Evolutionary conservation across 1,139 yeast species (phyloP).

Genomic region (Geotrichum bryndzae): DNA sequence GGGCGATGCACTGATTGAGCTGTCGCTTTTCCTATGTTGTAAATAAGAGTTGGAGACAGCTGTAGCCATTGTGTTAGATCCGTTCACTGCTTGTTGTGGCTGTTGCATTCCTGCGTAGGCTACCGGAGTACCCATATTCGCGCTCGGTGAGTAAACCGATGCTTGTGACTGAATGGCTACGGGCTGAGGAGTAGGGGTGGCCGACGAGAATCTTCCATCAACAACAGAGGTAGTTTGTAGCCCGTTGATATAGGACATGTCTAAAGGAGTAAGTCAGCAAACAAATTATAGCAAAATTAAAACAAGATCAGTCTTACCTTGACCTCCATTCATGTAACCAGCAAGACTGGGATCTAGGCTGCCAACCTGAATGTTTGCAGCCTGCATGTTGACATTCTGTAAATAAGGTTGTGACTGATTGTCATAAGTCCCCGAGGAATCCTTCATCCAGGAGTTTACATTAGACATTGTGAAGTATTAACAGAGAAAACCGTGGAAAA

Average conservation of each 20-base stretch:
- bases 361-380: background rate
- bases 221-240: conserved; percentile 1
- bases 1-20: background rate
- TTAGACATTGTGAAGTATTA: conserved; percentile 1
- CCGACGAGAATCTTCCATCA: conserved; percentile 2
- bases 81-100: background rate
- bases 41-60: background rate
- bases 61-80: background rate
- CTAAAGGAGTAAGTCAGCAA: background rate
- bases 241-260: conserved; percentile 2
- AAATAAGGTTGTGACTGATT: conserved; percentile 2
- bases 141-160: conserved; percentile 1
- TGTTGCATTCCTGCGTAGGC: background rate
- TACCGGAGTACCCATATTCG: background rate
- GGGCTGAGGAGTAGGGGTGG: background rate
- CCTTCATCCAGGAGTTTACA: conserved; percentile 9
- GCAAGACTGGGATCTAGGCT: background rate
- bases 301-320: background rate
- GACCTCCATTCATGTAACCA: conserved; percentile 1
- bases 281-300: background rate
- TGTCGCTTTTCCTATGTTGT: conserved; percentile 2
- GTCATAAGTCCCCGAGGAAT: conserved; percentile 6
- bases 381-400: conserved; percentile 5
- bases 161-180: background rate
- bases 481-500: background rate